Base-by-base conservation (phyloP, 805 yeast species). In the Candida pseudoglaebosa region DNA sequence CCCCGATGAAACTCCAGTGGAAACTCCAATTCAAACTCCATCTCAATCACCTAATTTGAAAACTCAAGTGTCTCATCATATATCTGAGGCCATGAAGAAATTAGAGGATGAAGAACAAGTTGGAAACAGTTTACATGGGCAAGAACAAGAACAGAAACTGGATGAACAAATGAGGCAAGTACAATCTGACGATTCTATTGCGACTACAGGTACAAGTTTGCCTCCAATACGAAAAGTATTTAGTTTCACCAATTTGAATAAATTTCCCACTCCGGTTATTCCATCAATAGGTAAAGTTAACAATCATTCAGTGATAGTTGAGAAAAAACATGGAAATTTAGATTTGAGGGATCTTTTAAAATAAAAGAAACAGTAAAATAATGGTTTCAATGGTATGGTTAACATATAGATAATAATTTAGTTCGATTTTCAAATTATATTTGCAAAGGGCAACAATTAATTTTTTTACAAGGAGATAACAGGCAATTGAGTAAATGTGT, bases 1-100 rank as follows among this genome's bases (percentile, higher is more conserved):
- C 13, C 67, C 76, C 33, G 59, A 56, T 37, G 77, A 70, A 10
- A 73, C 78, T 5, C 78, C 78, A 8, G 46, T 72, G 26, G 72
- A 70, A 36, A 61, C 70, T 39, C 75, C 75, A 12, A 9, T 67
- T 15, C 66, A 62, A 40, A 70, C 74, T 1, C 77, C 77, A 9
- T 48, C 64, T 20, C 32, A 28, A 28, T 12, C 32, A 13, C 32
- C 32, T 28, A 28, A 13, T n/a, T 24, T 36, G 14, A 77, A 73
- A 39, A 65, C 74, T 34, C 78, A n/a, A 71, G 59, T 33, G 47
- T 73, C 32, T 56, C 50, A 30, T 61, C 70, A 2, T 22, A 8
- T 22, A 12, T 12, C 8, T 12, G 26, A 22, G 12, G 26, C 26
- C 14, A 32, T 52, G 32, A 48, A 52, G 41, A 57, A 53, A 43